Conservation (phyloP, 805 yeast genomes). For the Metschnikowia proteae region DNA sequence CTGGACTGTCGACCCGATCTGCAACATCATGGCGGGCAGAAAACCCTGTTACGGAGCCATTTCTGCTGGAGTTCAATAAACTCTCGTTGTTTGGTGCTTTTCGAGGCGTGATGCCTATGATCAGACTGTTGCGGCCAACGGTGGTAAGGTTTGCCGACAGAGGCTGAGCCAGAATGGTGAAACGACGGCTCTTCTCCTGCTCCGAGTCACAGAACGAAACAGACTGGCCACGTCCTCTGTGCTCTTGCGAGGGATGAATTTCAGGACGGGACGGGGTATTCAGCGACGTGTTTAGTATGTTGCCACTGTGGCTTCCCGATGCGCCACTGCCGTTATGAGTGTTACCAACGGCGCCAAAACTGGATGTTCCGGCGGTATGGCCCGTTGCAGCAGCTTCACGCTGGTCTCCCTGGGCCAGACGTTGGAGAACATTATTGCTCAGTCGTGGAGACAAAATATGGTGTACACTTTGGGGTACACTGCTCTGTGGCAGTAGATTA, state of each 20-base stretch:
- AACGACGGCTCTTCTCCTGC: constrained; percentile 35
- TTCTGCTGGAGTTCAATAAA: constrained; percentile 7
- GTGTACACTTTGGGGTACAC: neutral
- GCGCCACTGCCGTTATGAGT: neutral
- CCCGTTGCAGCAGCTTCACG: neutral
- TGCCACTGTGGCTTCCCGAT: neutral
- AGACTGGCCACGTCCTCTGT: constrained; percentile 12
- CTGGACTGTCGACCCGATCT: constrained; percentile 10
- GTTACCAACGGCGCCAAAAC: neutral
- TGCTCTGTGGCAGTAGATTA: constrained; percentile 4
- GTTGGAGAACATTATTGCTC: neutral
- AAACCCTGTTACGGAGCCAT: constrained; percentile 10
- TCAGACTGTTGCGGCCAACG: constrained; percentile 10
- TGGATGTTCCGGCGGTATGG: neutral
- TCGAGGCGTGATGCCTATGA: constrained; percentile 8
- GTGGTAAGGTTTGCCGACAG: constrained; percentile 26
- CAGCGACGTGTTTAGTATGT: too few relatives aligned
- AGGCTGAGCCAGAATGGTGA: constrained; percentile 44
- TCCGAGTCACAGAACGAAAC: constrained; percentile 38
- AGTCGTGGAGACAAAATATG: neutral
- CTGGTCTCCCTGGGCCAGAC: neutral
- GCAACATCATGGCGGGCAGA: constrained; percentile 5
- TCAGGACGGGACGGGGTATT: neutral
- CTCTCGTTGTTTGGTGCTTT: constrained; percentile 12
- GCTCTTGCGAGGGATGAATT: constrained; percentile 7